Evolutionary conservation across 2,329 filamentous ascomycete genomes (phyloP).

Genomic region (Phyllosticta paracitricarpa): DNA sequence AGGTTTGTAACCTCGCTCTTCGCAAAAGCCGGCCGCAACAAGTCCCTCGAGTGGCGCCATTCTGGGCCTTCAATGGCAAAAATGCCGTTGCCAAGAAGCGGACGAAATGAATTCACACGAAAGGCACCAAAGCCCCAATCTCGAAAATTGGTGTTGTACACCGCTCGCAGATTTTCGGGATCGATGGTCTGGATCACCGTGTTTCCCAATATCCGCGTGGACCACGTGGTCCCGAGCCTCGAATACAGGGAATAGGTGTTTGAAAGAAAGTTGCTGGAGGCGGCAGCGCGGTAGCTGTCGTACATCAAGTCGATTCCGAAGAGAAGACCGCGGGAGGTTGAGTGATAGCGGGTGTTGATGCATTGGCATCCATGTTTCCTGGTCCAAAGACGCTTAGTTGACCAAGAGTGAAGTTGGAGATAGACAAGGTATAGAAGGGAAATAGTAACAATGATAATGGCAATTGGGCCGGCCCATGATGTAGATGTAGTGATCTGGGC

Average conservation of each 20-base stretch:
- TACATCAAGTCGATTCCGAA: slow-evolving; percentile 43
- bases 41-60: slow-evolving; percentile 22
- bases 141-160: slow-evolving; percentile 36
- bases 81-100: slow-evolving; percentile 34
- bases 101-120: slow-evolving; percentile 26
- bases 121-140: slow-evolving; percentile 33
- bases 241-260: not conserved
- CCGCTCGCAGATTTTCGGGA: slow-evolving; percentile 38
- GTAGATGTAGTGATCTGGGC: not conserved
- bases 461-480: not conserved
- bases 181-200: slow-evolving; percentile 33
- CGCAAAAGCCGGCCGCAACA: slow-evolving; percentile 22
- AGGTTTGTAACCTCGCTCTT: slow-evolving; percentile 17
- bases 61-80: slow-evolving; percentile 32
- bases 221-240: not conserved
- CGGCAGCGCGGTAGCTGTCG: slow-evolving; percentile 21
- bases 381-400: slow-evolving; percentile 2
- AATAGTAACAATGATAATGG: not conserved
- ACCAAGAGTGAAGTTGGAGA: not conserved
- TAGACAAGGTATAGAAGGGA: not conserved
- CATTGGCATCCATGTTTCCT: slow-evolving; percentile 39
- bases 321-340: slow-evolving; percentile 28
- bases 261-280: not conserved
- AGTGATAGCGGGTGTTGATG: slow-evolving; percentile 32
- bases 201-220: slow-evolving; percentile 17